Conservation (phyloP, 768 basidiomycete genomes). For the Ramaria rubella region DNA sequence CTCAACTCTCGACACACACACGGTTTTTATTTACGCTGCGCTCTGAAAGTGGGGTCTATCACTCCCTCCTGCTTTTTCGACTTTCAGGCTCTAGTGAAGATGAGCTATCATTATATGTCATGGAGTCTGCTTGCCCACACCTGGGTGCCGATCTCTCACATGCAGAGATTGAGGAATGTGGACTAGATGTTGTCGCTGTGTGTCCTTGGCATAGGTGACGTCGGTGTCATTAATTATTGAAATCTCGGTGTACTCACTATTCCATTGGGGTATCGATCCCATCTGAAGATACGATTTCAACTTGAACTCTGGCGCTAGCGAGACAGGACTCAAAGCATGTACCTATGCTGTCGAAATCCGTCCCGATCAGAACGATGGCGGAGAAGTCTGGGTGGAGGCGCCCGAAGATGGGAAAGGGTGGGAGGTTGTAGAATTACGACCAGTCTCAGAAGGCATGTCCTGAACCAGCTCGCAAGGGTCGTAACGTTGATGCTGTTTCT, state of each 20-base stretch:
- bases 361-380: slow-evolving; percentile 28
- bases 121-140: slow-evolving; percentile 79
- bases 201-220: slow-evolving; percentile 69
- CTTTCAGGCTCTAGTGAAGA: slow-evolving; percentile 30
- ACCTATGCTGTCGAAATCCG: slow-evolving; percentile 54
- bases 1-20: slow-evolving; percentile 38
- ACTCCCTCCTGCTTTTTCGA: slow-evolving; percentile 59
- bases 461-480: neutral
- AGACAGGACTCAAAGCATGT: slow-evolving; percentile 62
- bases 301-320: slow-evolving; percentile 60
- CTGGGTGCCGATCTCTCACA: slow-evolving; percentile 75
- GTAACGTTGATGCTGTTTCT: neutral
- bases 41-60: slow-evolving; percentile 52
- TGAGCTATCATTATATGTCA: slow-evolving; percentile 48
- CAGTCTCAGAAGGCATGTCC: slow-evolving; percentile 61
- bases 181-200: slow-evolving; percentile 52
- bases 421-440: slow-evolving; percentile 59
- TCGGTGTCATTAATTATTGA: too few relatives aligned
- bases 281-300: slow-evolving; percentile 61
- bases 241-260: neutral
- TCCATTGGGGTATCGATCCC: neutral
- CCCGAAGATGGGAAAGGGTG: slow-evolving; percentile 50
- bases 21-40: slow-evolving; percentile 55
- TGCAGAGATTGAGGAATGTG: slow-evolving; percentile 67
- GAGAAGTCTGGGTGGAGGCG: slow-evolving; percentile 53